A percentile compares a stretch with the other conserved stretches of the same genome.
Conservation (phyloP, 495 filamentous ascomycete genomes). For the Aspergillus olivimuriae region DNA sequence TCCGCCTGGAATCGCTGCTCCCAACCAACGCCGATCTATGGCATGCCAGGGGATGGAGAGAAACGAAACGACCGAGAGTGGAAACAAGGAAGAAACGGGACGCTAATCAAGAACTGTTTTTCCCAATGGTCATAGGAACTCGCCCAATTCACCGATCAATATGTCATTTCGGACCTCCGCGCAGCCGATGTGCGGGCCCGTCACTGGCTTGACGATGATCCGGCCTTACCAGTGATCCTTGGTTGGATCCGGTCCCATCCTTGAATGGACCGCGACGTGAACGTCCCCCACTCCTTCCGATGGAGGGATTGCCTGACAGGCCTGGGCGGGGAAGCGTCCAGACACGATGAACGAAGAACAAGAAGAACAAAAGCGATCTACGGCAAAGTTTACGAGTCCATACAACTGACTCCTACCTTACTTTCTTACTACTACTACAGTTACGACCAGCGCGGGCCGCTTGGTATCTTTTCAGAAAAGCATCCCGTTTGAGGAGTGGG, state of each 20-base stretch:
- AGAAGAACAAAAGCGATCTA: slow-evolving; percentile 1
- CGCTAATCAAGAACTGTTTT: no score
- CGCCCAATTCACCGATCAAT: slow-evolving; percentile 58
- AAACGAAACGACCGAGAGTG: no score
- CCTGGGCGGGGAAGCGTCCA: background rate
- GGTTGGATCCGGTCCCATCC: slow-evolving; percentile 38
- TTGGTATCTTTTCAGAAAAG: slow-evolving; percentile 5
- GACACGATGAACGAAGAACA: no score
- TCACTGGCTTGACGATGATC: slow-evolving; percentile 72
- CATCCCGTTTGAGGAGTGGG: no score
- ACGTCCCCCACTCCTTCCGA: background rate
- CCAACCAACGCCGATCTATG: no score
- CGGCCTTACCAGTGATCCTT: slow-evolving; percentile 39
- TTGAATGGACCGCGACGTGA: no score
- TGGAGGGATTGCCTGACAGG: background rate
- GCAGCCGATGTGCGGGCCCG: slow-evolving; percentile 58
- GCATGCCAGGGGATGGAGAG: no score
- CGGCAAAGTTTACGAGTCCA: no score
- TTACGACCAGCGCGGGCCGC: slow-evolving; percentile 21
- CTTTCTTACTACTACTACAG: no score
- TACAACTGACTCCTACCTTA: no score
- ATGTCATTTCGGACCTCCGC: slow-evolving; percentile 58
- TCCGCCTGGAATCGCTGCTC: no score
- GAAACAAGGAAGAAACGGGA: no score
- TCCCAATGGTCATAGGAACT: slow-evolving; percentile 50